Conservation (phyloP, 2,329 filamentous ascomycete species). For the Venturia effusa region DNA sequence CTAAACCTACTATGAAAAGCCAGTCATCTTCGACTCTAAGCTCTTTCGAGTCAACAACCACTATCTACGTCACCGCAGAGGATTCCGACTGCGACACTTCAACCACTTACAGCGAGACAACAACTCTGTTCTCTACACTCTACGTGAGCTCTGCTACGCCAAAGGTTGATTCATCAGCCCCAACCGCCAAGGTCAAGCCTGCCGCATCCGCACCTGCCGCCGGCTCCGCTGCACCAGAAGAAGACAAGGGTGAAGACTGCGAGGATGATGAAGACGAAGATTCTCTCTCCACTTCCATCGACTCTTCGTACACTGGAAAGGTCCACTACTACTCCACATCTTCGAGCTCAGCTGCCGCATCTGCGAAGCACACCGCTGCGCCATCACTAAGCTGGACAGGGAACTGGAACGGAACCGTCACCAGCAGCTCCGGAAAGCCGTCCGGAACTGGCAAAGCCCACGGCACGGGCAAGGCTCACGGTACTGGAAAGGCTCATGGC, state of each 20-base stretch:
- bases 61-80: not conserved
- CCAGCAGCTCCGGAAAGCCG: not conserved
- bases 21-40: not conserved
- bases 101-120: not conserved
- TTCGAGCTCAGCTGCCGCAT: not conserved
- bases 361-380: not conserved
- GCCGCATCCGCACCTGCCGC: not conserved
- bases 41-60: constrained; percentile 1
- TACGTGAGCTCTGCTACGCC: not conserved
- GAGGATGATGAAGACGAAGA: not conserved
- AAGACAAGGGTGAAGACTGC: not conserved
- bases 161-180: not conserved
- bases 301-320: not conserved
- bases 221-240: not conserved
- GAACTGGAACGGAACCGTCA: constrained; percentile 1
- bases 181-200: not conserved
- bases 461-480: not conserved
- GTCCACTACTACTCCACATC: not conserved
- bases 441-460: not conserved
- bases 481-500: not conserved
- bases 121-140: not conserved
- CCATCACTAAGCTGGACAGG: not conserved
- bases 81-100: not conserved
- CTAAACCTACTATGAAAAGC: not conserved
- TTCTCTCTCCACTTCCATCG: not conserved